Evolutionary conservation across 2,329 filamentous ascomycete species (phyloP), one percentile per base, ranked within the genome.

Genomic region (Trichoderma sp.): DNA sequence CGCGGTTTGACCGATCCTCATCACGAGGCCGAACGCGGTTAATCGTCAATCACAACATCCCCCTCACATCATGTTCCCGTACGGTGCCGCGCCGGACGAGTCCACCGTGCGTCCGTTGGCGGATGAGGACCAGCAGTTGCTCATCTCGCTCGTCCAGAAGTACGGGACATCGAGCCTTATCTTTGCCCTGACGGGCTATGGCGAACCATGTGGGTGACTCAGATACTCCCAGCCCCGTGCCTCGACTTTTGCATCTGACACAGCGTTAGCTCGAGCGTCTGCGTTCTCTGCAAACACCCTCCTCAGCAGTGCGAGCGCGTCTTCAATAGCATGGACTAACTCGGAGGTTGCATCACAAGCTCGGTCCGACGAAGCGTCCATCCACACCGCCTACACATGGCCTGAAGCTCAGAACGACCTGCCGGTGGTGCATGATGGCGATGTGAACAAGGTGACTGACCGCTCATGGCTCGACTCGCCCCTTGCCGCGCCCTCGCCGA

Each of bases 391-490:
- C 63, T 77, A 75, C 43, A 77, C 75, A 14, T 78, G 76, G 76
- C 74, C 74, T 52, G 77, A 78, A 30, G 68, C 71, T 34, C 67
- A 73, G 41, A 71, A 71, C 52, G 77, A 78, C 43, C 68, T 78
- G 47, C 71, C 71, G 26, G 70, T 73, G 41, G 74, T 78, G 67
- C 72, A 74, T 55, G 76, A 78, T 26, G 69, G 74, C 52, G 76
- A 79, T 12, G 41, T 61, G 39, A 71, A 69, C 64, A 78, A 76
- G 66, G 64, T 76, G 41, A 68, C 69, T 60, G 77, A 78, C 63
- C 71, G 73, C 21, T 77, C 74, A n/a, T 79, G 78, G 75, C 74
- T 79, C 54, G 77, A 78, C 64, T 79, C 78, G 28, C 78, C 78
- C 34, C 71, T 71, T 41, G 72, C 73, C 21, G 75, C 77, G 61